Conservation (phyloP, 257 asterid genomes). For the Catharanthus roseus region DNA sequence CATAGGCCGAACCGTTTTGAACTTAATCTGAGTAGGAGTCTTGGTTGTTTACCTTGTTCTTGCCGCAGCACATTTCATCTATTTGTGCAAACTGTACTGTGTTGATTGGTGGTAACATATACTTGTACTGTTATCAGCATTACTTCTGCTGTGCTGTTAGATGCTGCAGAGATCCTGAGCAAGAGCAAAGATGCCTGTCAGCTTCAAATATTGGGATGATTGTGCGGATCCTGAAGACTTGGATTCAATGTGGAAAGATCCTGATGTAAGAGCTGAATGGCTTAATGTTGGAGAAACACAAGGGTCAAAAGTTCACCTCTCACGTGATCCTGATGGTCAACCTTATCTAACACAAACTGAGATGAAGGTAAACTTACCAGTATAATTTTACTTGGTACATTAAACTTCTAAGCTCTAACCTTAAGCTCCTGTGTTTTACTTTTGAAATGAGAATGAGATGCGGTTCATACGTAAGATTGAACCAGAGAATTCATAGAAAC, state of each 20-base stretch:
- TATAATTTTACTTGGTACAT: background rate
- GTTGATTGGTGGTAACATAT: background rate
- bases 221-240: slow-evolving; percentile 75
- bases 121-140: too few species aligned
- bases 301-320: slow-evolving; percentile 78
- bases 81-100: background rate
- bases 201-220: slow-evolving; percentile 92
- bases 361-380: slow-evolving; percentile 55
- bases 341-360: slow-evolving; percentile 86
- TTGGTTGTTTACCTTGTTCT: background rate
- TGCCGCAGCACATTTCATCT: background rate
- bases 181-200: slow-evolving; percentile 40
- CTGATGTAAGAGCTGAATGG: slow-evolving; percentile 82
- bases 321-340: slow-evolving; percentile 96
- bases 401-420: background rate
- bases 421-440: too few species aligned
- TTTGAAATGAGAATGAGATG: too few species aligned
- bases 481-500: background rate
- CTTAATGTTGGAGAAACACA: slow-evolving; percentile 67
- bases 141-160: background rate
- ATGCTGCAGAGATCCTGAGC: background rate
- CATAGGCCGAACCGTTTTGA: background rate
- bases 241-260: slow-evolving; percentile 83
- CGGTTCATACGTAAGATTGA: background rate
- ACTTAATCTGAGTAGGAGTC: background rate